Base-by-base conservation (phyloP, 73 alveolate species). In the Paramecium bursaria region DNA sequence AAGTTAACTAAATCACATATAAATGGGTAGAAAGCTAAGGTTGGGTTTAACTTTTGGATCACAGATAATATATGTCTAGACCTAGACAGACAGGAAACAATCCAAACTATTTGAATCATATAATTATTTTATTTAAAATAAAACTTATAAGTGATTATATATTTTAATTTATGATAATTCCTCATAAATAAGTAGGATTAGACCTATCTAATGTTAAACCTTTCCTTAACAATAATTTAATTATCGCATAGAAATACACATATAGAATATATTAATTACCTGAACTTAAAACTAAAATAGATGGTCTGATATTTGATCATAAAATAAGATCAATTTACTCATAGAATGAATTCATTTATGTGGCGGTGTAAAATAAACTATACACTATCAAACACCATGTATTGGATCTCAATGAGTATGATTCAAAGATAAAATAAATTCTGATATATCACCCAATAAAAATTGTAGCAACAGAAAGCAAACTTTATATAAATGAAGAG, bases 371-470 rank as follows among this genome's bases (percentile, higher is more conserved):
- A 5, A 67, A 67, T 3, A 67, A 67, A 67, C 35, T 67, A 9
- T 67, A 67, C 44, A 67, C 82, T 39, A 67, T 67, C 27, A 67
- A 67, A 67, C 22, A 47, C 17, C 19, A 67, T 35, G 82, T 67
- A 5, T 39, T 67, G 22, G 55, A 67, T 39, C 27, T 30, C 14
- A 19, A 67, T n/a, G 82, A 67, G 27, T 67, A 67, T 21, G 55
- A 67, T 67, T 53, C 33, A 4, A 67, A 67, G 44, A 67, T 67
- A 11, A 44, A 33, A 19, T 35, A 31, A 67, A 67, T 67, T 3
- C 44, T 67, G 44, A 47, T 67, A 11, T 67, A 39, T 42, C 55
- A 67, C 22, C 82, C 82, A 13, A 67, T 67, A 22, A 67, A 67
- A 47, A 42, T 67, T 21, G 33, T 67, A 67, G 57, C 82, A 42